Evolutionary conservation across 2,329 filamentous ascomycete genomes (phyloP), one percentile per base, ranked within the genome.

Genomic region (Hymenoscyphus albidus): DNA sequence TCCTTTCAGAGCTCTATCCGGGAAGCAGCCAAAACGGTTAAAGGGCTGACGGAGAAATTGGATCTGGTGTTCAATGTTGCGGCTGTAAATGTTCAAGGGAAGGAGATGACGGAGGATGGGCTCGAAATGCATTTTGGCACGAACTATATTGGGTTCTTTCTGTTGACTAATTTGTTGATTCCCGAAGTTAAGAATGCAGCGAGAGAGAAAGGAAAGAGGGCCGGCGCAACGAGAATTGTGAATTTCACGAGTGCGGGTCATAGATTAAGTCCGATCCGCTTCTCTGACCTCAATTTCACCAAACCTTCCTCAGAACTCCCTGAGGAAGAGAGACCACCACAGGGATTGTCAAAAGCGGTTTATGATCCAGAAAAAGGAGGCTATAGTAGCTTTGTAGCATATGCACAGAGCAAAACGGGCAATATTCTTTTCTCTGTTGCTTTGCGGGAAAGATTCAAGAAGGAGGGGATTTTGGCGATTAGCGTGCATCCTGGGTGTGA

Each of bases 361-460:
- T 51, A 35, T 12, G 55, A 31, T 7, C 18, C 31, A 16, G 59
- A 60, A 5, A 44, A 76, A 64, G 64, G 63, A 10, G 35, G 6
- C 9, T 69, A 67, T 62, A 65, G 40, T 55, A 16, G 58, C 1
- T 70, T 58, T 22, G 42, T 69, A 7, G 76, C 78, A 22, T 82
- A 82, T 71, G 79, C 77, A 12, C 78, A 80, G 72, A 76, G 74
- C 68, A 82, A 81, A 70, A 78, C 80, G 4, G 79, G 77, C 56
- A 81, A 80, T 64, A 74, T 81, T 22, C 51, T 71, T 22, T 67
- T 65, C 59, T 42, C 58, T 44, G 56, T 64, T 10, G 32, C 32
- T 3, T 60, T 68, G 55, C 64, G 59, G 40, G 51, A 64, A 31
- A 42, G 57, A 22, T 64, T 77, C 40, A 66, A 63, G 6, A 54